Base-by-base conservation (phyloP, 768 basidiomycete genomes). In the Coprinopsis sp. region DNA sequence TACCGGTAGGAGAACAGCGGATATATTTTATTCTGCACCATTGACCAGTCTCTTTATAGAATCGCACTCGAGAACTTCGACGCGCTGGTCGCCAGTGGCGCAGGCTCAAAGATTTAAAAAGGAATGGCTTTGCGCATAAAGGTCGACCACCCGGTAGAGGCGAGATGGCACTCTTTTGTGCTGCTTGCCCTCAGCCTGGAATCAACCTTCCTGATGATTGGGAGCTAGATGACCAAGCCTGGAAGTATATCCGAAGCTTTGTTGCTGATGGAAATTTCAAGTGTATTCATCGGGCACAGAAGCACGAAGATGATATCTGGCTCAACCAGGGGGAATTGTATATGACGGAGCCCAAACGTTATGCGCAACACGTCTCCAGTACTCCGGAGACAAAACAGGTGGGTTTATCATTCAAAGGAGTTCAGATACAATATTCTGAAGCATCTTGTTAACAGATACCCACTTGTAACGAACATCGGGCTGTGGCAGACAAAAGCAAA, bases 131-230 rank as follows among this genome's bases (percentile, higher is more conserved):
- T 16, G 51, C 30, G 3, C 44, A 50, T 10, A 16, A 34, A 12
- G n/a, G n/a, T 2, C 12, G 18, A 38, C 19, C 21, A 11, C 24
- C 38, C 19, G 31, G 18, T 21, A 30, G 37, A 8, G 54, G 49
- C 0, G 54, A 50, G 22, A 37, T 59, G 4, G 50, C 50, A 1
- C 24, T 54, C 0, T 58, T 58, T 21, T 59, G 58, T 29, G 44
- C 53, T 0, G 51, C 56, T 1, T 59, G 58, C 24, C 56, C 58
- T 0, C 54, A 54, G 28, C 39, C 29, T 1, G 54, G 54, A 0
- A 29, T 55, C 1, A 59, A 59, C 27, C 19, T 59, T 1, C 52
- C 49, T 1, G 44, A 40, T 0, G 40, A 54, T 11, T 59, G 58
- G 56, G 16, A 48, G 14, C n/a, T 16, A 0, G 48, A 56, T n/a